Base-by-base conservation (phyloP, 2,329 filamentous ascomycete species). In the Diplocarpon mali region DNA sequence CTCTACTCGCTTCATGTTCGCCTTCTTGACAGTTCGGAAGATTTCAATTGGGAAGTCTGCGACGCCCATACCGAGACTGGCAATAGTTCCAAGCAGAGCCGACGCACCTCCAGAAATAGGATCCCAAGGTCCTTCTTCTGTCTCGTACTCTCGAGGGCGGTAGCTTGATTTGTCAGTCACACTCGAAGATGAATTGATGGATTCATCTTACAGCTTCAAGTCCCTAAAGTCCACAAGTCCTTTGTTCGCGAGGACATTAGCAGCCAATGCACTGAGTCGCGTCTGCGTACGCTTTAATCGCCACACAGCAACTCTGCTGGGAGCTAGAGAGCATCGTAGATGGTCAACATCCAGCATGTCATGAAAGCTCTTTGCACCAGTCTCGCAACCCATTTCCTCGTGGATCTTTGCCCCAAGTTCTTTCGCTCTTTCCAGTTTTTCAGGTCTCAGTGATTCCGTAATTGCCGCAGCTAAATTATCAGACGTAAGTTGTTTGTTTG, bases 41-140 rank as follows among this genome's bases (percentile, higher is more conserved):
- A 79, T 61, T 47, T 77, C 72, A 14, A 72, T 65, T 2, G 77
- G 77, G 53, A 81, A 73, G 57, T 94, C 87, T 1, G 85, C 85
- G 34, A 94, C 72, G 1, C 86, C 85, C 74, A 93, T 83, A 57
- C 85, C 76, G 46, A 95, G 80, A 32, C 76, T 83, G 20, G 83
- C 80, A 38, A 92, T 69, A n/a, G 89, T 90, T 5, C 84, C 83
- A n/a, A 94, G 68, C 1, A 95, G 65, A 0, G 88, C 85, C 36
- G 78, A 76, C 0, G 86, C 80, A 13, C 79, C 84, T 15, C 85
- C 86, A 12, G 83, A 80, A 17, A 93, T 75, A 0, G 87, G 86
- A 52, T 92, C 87, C 57, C 76, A 79, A 0, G 86, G 87, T 36
- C 88, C 83, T 28, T 83, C 77, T 47, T 87, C 83, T 0, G 83